phyloP scores from a whole-genome alignment of 306 rosid genomes.

The Dalbergia cultrata region DNA sequence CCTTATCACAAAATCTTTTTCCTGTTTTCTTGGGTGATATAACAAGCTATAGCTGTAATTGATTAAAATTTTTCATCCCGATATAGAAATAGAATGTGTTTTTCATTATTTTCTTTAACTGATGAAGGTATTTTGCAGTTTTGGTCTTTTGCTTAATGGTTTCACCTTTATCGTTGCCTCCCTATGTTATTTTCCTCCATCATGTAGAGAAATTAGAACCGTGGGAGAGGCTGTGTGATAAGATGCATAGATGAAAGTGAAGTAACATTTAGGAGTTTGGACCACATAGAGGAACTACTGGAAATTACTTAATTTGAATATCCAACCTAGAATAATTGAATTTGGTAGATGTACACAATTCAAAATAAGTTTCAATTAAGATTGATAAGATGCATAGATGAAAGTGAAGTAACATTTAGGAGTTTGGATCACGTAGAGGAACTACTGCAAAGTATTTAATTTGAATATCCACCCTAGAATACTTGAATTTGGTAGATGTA shows the following conservation, averaged over 20 bases:
- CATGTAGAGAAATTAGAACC: not conserved
- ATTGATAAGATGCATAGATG: not conserved
- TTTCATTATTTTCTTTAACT: not conserved
- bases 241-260: not conserved
- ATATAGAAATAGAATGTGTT: not conserved
- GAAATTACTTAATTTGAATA: no score
- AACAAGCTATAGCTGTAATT: not conserved
- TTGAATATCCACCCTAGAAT: no score
- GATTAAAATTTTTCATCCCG: not conserved
- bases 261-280: constrained; percentile 9
- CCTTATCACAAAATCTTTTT: not conserved
- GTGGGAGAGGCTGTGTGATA: constrained; percentile 10
- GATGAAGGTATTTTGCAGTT: constrained; percentile 1
- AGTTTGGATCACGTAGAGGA: not conserved
- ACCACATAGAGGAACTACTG: not conserved
- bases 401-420: not conserved
- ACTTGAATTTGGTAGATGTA: not conserved
- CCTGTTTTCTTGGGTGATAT: not conserved
- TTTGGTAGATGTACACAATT: not conserved
- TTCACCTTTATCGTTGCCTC: constrained; percentile 7
- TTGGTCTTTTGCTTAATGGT: not conserved
- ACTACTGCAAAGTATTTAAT: not conserved
- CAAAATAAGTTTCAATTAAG: constrained; percentile 1
- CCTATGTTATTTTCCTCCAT: not conserved
- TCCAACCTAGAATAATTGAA: not conserved